phyloP scores from a whole-genome alignment of 768 basidiomycete species.

The Pleurotus salmoneostramineus region DNA sequence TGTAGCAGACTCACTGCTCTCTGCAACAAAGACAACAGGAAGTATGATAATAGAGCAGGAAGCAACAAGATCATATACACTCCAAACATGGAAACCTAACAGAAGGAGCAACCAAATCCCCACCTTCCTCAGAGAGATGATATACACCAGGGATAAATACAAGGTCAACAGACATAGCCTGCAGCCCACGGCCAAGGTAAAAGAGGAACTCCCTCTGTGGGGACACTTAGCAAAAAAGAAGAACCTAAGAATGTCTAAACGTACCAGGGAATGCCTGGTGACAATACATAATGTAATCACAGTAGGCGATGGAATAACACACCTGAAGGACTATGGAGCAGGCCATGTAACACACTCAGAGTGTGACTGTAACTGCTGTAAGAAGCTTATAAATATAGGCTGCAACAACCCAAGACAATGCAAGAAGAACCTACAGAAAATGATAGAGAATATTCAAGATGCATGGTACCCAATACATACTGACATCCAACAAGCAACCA shows the following conservation, averaged over 20 bases:
- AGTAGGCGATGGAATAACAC: no score
- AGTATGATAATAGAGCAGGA: conserved; percentile 17
- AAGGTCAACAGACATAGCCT: no score
- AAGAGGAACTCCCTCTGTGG: not conserved
- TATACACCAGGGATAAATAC: no score
- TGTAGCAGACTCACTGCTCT: no score
- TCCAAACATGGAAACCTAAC: no score
- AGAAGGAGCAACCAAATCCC: no score
- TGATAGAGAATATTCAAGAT: not conserved
- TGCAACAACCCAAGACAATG: not conserved
- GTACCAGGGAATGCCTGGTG: no score
- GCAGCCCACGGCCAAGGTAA: not conserved
- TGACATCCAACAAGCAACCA: not conserved
- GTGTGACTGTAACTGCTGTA: not conserved
- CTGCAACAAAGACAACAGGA: not conserved
- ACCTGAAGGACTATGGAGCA: no score
- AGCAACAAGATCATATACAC: not conserved
- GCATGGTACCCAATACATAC: conserved; percentile 2
- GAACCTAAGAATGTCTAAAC: no score
- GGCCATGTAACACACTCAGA: no score
- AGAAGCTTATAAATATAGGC: not conserved
- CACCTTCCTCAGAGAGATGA: no score
- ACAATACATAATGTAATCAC: no score
- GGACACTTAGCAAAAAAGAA: not conserved
- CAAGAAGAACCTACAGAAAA: not conserved